Conservation (phyloP, 1,284 basidiomycete species). For the Testicularia cyperi region DNA sequence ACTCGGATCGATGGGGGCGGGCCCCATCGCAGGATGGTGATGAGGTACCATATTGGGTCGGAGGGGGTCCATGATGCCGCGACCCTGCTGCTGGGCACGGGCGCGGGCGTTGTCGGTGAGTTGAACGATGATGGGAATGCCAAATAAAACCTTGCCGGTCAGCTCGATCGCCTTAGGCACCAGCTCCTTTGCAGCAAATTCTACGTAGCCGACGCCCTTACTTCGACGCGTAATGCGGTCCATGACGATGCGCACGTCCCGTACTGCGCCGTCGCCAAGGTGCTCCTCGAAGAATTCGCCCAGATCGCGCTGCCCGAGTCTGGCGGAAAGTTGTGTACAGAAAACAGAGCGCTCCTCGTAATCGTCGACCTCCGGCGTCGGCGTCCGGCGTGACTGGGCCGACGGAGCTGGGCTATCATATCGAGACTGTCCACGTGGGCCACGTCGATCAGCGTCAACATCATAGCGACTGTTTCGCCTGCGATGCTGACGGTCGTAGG, state of each 20-base stretch:
- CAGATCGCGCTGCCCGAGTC: conserved; percentile 90
- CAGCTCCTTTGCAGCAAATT: conserved; percentile 83
- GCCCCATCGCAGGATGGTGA: conserved; percentile 13
- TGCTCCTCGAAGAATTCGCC: conserved; percentile 99
- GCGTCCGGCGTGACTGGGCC: conserved; percentile 27
- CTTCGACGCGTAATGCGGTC: conserved; percentile 88
- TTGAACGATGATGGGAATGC: conserved; percentile 92
- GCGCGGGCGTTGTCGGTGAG: conserved; percentile 95
- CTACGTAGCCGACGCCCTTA: conserved; percentile 96
- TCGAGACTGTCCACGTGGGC: conserved; percentile 13
- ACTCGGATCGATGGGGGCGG: conserved; percentile 15
- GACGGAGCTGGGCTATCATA: conserved; percentile 23
- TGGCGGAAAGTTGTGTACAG: conserved; percentile 93
- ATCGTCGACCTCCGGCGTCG: conserved; percentile 55
- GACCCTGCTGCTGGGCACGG: conserved; percentile 59
- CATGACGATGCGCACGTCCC: conserved; percentile 92
- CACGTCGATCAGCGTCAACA: conserved; percentile 14
- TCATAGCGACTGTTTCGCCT: conserved; percentile 16
- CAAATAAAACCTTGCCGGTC: conserved; percentile 93
- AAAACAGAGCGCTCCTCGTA: conserved; percentile 92
- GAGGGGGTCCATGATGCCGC: conserved; percentile 3
- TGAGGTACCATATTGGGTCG: conserved; percentile 21
- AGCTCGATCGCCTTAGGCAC: conserved; percentile 86
- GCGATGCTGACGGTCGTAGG: conserved; percentile 13
- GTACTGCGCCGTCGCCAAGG: conserved; percentile 80